Percentiles rank a stretch among this genome's conserved stretches.
Evolutionary conservation across 495 filamentous ascomycete genomes (phyloP).

Genomic region (Endocarpon pusillum): DNA sequence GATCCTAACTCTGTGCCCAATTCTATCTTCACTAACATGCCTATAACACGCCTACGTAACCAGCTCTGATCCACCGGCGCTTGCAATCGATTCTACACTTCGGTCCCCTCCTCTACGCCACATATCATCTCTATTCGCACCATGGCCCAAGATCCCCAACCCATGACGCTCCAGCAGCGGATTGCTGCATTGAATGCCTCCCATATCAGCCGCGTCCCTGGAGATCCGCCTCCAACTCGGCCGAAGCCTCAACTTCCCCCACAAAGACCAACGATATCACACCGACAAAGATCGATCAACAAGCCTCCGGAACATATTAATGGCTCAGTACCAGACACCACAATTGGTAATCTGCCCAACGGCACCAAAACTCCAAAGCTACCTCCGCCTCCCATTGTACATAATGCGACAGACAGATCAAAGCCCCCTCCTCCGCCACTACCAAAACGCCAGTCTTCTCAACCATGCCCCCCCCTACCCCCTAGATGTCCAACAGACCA

Average conservation of each 20-base stretch:
- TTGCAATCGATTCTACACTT: too few relatives aligned
- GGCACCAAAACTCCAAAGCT: constrained; percentile 9
- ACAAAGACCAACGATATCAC: constrained; percentile 12
- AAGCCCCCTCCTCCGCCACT: constrained; percentile 33
- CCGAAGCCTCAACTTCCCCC: constrained; percentile 10
- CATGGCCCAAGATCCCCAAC: constrained; percentile 23
- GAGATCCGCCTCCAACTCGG: constrained; percentile 13
- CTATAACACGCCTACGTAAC: too few relatives aligned
- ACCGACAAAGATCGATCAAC: constrained; percentile 28
- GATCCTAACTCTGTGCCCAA: too few relatives aligned
- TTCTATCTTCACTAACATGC: too few relatives aligned
- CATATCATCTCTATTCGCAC: too few relatives aligned
- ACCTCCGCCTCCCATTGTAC: constrained; percentile 4
- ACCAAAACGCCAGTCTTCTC: constrained; percentile 29
- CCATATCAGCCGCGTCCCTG: constrained; percentile 29
- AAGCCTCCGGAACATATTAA: constrained; percentile 25
- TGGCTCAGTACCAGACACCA: constrained; percentile 15
- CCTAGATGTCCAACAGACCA: constrained; percentile 23
- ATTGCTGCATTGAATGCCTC: constrained; percentile 42
- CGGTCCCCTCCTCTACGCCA: too few relatives aligned
- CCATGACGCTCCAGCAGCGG: constrained; percentile 37
- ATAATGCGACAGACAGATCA: constrained; percentile 14
- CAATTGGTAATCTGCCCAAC: constrained; percentile 30
- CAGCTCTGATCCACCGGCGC: too few relatives aligned
- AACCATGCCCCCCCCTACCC: constrained; percentile 25